Evolutionary conservation across 2,329 filamentous ascomycete species (phyloP).

Genomic region (Alternaria viburni): DNA sequence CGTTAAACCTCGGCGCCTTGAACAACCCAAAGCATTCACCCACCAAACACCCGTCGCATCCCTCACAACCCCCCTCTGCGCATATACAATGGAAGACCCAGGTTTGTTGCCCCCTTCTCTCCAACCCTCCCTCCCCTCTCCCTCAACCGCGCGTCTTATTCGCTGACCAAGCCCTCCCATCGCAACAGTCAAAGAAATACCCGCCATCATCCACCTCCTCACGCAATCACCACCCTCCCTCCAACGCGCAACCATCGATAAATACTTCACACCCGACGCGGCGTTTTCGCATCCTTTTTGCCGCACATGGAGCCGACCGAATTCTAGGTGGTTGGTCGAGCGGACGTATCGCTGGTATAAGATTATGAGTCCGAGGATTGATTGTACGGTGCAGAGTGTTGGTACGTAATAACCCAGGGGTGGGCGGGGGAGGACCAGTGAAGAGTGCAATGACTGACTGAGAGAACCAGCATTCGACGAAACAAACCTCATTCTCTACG

Average conservation of each 20-base stretch:
- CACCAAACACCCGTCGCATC: not conserved
- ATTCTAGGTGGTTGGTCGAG: slow-evolving; percentile 71
- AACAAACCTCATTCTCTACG: slow-evolving; percentile 70
- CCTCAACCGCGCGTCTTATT: too few species aligned
- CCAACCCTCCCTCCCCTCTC: not conserved
- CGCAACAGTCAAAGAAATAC: slow-evolving; percentile 63
- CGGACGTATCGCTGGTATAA: slow-evolving; percentile 77
- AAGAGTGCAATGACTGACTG: not conserved
- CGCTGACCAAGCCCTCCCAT: not conserved
- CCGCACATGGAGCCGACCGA: slow-evolving; percentile 64
- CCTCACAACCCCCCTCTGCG: not conserved
- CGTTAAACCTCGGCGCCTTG: not conserved
- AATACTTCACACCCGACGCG: slow-evolving; percentile 76
- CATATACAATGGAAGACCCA: slow-evolving; percentile 34
- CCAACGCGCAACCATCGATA: slow-evolving; percentile 69
- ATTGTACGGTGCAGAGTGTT: slow-evolving; percentile 68
- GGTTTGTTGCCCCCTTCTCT: slow-evolving; percentile 13
- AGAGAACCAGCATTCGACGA: slow-evolving; percentile 70
- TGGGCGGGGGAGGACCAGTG: too few species aligned
- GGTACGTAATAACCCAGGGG: slow-evolving; percentile 48
- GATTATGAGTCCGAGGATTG: slow-evolving; percentile 76
- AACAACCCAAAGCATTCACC: not conserved
- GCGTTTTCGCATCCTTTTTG: slow-evolving; percentile 82
- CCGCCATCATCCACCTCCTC: slow-evolving; percentile 69
- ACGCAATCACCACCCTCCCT: slow-evolving; percentile 70